A percentile compares a stretch with the other conserved stretches of the same genome.
These are phyloP conservation scores for Fusarium fracticaudum DNA, from an alignment of 2,329 filamentous ascomycete genomes.

Conservation along the genomic window DNA sequence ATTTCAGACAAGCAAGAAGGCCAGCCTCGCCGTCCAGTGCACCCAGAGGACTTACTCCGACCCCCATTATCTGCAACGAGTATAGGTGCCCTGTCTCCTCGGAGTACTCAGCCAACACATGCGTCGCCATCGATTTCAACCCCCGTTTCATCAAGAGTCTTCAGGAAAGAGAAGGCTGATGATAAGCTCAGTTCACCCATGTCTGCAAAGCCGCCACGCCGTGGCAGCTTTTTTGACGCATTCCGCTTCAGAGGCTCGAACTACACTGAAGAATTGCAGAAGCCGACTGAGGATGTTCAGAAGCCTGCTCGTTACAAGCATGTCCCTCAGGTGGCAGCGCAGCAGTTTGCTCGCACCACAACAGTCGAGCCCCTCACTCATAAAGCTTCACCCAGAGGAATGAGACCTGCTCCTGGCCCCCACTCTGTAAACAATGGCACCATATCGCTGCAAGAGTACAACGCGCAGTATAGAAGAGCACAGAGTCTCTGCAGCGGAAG, in stretches of 20 bases:
- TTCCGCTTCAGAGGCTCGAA: conserved; percentile 41
- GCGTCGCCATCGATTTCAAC: background rate
- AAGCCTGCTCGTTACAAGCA: conserved; percentile 54
- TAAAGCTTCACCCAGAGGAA: conserved; percentile 53
- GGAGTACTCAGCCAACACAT: background rate
- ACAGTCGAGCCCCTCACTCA: conserved; percentile 52
- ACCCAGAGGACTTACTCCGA: conserved; percentile 42
- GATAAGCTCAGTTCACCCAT: background rate
- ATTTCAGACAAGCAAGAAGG: conserved; percentile 60
- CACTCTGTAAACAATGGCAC: conserved; percentile 37
- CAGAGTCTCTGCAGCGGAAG: conserved; percentile 47
- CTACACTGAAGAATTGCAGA: conserved; percentile 32
- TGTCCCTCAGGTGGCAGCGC: conserved; percentile 63
- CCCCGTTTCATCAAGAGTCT: conserved; percentile 5
- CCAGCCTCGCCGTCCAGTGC: conserved; percentile 32
- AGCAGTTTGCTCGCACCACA: conserved; percentile 64
- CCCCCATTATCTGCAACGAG: conserved; percentile 16
- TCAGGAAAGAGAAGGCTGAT: conserved; percentile 18
- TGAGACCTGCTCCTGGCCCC: conserved; percentile 43
- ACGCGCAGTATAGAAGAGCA: conserved; percentile 49
- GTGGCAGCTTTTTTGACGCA: conserved; percentile 37
- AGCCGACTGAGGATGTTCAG: conserved; percentile 18
- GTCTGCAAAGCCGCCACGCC: conserved; percentile 20
- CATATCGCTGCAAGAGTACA: conserved; percentile 48
- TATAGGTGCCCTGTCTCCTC: conserved; percentile 19